Conservation (phyloP, 169 alveolate species). For the Eimeria praecox region DNA sequence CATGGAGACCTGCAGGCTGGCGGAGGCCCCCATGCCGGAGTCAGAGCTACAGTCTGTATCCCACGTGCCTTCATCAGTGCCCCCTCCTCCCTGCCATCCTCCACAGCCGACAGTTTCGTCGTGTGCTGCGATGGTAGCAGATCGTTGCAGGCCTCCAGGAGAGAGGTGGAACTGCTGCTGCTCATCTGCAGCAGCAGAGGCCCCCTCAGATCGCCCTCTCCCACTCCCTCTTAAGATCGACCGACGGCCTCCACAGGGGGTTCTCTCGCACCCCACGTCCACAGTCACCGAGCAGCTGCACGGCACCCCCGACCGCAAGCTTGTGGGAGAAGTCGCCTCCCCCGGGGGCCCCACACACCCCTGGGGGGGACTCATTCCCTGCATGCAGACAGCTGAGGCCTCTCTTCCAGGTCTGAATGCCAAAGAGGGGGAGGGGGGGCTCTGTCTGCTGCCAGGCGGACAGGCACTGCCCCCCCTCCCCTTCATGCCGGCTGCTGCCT, state of each 20-base stretch:
- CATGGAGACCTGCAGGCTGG: slow-evolving; percentile 20
- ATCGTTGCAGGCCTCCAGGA: background rate
- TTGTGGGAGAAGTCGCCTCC: background rate
- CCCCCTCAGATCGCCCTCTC: background rate
- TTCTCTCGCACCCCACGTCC: background rate
- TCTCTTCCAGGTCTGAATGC: background rate
- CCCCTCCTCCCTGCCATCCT: background rate
- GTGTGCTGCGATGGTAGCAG: background rate
- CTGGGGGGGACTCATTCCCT: background rate
- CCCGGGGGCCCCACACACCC: slow-evolving; percentile 1
- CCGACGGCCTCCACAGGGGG: background rate
- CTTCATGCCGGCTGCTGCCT: slow-evolving; percentile 17
- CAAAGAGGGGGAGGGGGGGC: background rate
- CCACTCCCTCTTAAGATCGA: background rate
- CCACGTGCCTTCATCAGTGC: background rate
- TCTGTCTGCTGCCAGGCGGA: background rate
- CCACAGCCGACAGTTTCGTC: background rate
- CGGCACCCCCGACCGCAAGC: background rate
- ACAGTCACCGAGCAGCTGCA: background rate
- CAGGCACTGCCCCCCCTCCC: slow-evolving; percentile 5
- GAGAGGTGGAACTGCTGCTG: background rate
- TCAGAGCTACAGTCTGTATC: background rate
- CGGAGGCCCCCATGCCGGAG: background rate
- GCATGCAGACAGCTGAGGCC: background rate
- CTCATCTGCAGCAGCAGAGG: background rate